Conservation (phyloP, 495 filamentous ascomycete genomes). For the Talaromyces borbonicus region DNA sequence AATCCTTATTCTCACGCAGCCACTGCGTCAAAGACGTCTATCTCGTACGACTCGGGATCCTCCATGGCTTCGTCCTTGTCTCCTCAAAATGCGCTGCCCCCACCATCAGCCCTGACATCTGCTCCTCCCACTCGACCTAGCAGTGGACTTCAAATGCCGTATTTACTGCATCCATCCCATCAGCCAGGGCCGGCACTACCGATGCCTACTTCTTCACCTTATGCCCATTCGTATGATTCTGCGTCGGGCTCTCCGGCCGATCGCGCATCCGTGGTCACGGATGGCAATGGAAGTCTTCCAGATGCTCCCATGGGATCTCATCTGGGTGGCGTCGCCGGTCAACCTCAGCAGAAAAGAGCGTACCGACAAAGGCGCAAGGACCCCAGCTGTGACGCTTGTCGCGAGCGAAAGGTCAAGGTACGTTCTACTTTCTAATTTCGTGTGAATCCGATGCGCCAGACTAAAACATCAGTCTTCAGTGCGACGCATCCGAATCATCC, state of each 20-base stretch:
- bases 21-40: not conserved
- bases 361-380: conserved; percentile 94
- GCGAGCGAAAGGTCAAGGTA: conserved; percentile 95
- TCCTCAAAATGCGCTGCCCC: conserved; percentile 18
- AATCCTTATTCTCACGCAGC: conserved; percentile 3
- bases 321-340: conserved; percentile 30
- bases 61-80: conserved; percentile 27
- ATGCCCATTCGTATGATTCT: conserved; percentile 35
- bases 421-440: conserved; percentile 10
- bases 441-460: not conserved
- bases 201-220: conserved; percentile 23
- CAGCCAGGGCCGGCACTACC: conserved; percentile 17
- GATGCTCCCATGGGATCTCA: conserved; percentile 35
- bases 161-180: conserved; percentile 32
- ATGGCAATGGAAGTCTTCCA: conserved; percentile 28
- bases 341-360: conserved; percentile 70
- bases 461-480: conserved; percentile 33
- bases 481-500: conserved; percentile 90
- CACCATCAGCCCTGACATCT: conserved; percentile 27
- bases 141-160: conserved; percentile 36
- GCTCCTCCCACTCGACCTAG: conserved; percentile 35
- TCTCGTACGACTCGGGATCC: conserved; percentile 4
- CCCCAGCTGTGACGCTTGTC: conserved; percentile 94
- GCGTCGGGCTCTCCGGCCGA: conserved; percentile 34
- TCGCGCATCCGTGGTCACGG: conserved; percentile 20